Evolutionary conservation across 306 rosid species (phyloP).

Genomic region (Dryas drummondii): DNA sequence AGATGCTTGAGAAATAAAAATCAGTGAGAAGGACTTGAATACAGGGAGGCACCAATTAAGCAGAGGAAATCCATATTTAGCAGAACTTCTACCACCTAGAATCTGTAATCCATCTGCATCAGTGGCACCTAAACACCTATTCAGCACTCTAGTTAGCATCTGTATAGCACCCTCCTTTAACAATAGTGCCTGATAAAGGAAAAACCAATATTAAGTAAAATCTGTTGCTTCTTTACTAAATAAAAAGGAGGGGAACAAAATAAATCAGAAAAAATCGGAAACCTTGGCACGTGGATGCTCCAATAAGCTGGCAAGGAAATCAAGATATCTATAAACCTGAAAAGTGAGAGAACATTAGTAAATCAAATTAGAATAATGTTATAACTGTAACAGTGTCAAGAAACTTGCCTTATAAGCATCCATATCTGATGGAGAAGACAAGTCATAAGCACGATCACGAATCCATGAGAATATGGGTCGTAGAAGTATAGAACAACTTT

Average conservation of each 20-base stretch:
- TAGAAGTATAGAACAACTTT: conserved; percentile 60
- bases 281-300: conserved; percentile 98
- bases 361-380: conserved; percentile 16
- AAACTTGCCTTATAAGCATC: conserved; percentile 70
- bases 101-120: conserved; percentile 53
- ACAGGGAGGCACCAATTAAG: conserved; percentile 75
- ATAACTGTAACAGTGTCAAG: conserved; percentile 17
- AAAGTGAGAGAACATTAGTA: conserved; percentile 18
- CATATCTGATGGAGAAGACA: conserved; percentile 50
- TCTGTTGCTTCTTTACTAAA: conserved; percentile 7
- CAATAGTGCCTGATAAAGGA: conserved; percentile 55
- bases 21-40: conserved; percentile 69
- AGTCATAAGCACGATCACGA: conserved; percentile 51
- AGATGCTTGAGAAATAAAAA: conserved; percentile 51
- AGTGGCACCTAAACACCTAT: conserved; percentile 49
- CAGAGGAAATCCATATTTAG: conserved; percentile 43
- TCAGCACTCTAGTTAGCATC: conserved; percentile 61
- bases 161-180: conserved; percentile 57
- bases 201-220: conserved; percentile 15
- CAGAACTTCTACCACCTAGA: conserved; percentile 48
- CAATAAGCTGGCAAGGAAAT: conserved; percentile 81
- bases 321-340: conserved; percentile 86
- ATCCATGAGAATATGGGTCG: conserved; percentile 65
- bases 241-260: conserved; percentile 17
- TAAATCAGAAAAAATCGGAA: background rate